phyloP scores from a whole-genome alignment of 768 basidiomycete genomes.

The Mycena alexandri region DNA sequence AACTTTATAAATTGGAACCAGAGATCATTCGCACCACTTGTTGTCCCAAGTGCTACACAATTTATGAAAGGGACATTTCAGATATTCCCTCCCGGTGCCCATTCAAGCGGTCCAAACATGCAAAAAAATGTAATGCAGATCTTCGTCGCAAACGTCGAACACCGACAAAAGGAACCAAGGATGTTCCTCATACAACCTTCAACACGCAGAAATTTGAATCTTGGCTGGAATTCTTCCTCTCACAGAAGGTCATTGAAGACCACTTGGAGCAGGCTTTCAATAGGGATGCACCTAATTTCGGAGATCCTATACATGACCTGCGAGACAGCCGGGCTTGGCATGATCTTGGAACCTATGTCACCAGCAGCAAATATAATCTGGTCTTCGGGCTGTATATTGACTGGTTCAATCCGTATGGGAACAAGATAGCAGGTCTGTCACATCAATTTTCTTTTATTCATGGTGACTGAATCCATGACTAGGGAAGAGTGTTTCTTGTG shows the following conservation, averaged over 20 bases:
- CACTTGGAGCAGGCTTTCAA: constrained; percentile 6
- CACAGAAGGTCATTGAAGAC: constrained; percentile 22
- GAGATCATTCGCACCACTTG: constrained; percentile 14
- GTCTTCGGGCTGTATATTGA: constrained; percentile 44
- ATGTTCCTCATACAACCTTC: constrained; percentile 9
- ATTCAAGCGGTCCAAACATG: constrained; percentile 6
- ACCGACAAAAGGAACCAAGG: neutral
- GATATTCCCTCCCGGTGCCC: neutral
- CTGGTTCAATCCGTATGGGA: constrained; percentile 44
- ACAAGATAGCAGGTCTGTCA: constrained; percentile 37
- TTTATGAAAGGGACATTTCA: constrained; percentile 3
- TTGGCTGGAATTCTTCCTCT: constrained; percentile 27
- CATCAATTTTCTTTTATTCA: neutral
- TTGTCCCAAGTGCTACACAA: constrained; percentile 26
- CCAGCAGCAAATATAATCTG: constrained; percentile 31
- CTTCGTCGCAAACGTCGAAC: constrained; percentile 7
- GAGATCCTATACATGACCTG: constrained; percentile 18
- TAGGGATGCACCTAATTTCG: neutral
- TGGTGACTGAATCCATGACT: neutral
- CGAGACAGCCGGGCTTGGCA: constrained; percentile 34
- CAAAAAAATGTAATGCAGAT: constrained; percentile 7
- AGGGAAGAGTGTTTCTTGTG: constrained; percentile 37
- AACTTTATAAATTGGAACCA: constrained; percentile 11
- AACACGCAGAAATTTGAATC: constrained; percentile 23
- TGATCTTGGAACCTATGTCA: constrained; percentile 2